These are phyloP conservation scores for Eremochloa ophiuroides DNA, from an alignment of 176 grass and related monocot species.

Conservation along the genomic window DNA sequence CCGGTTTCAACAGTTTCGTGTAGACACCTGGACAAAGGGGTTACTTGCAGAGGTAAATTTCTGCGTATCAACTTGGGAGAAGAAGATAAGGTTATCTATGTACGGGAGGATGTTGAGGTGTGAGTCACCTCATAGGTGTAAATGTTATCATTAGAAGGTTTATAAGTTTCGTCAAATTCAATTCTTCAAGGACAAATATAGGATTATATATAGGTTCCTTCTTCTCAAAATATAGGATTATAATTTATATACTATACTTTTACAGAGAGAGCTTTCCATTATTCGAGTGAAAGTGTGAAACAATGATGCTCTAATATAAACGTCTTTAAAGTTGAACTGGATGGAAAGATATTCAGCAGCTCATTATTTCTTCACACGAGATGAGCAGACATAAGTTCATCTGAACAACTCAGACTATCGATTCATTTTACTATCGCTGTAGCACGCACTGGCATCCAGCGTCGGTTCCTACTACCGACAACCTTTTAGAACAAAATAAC, in stretches of 20 bases:
- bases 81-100: conserved; percentile 25
- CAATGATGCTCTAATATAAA: neutral
- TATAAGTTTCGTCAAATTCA: neutral
- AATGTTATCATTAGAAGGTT: conserved; percentile 1
- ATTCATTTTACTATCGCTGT: neutral
- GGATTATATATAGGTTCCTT: neutral
- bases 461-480: neutral
- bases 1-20: neutral
- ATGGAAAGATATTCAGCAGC: neutral
- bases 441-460: no score
- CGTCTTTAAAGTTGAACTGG: neutral
- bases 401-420: neutral
- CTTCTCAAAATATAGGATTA: neutral
- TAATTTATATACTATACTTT: neutral
- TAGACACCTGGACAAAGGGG: conserved; percentile 12
- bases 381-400: neutral
- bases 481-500: neutral
- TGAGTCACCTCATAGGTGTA: conserved; percentile 18
- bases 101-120: neutral
- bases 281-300: no score
- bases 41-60: neutral
- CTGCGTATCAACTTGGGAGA: neutral
- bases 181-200: neutral
- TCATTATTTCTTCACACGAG: neutral
- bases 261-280: neutral